Conservation (phyloP, 78 protist genomes). For the Protostelium mycophagum region DNA sequence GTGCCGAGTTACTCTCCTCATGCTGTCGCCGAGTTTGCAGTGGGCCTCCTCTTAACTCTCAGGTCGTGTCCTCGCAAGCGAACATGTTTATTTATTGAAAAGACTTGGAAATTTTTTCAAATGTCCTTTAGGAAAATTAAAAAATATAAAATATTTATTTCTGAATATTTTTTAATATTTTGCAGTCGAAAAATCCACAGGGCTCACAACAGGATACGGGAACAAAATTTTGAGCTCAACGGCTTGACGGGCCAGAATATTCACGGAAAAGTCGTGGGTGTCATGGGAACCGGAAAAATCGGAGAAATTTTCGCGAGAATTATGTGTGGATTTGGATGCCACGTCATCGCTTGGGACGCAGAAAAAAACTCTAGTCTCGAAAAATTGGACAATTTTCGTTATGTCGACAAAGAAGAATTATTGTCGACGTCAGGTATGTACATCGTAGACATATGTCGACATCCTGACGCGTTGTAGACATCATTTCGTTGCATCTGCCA, state of each 20-base stretch:
- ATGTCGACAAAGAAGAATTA: slow-evolving; percentile 46
- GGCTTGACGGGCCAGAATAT: slow-evolving; percentile 78
- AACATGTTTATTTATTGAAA: too few species aligned
- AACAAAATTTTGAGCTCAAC: slow-evolving; percentile 62
- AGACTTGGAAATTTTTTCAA: too few species aligned
- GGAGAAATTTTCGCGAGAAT: slow-evolving; percentile 43
- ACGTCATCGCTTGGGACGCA: slow-evolving; percentile 45
- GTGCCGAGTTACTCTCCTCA: slow-evolving; percentile 87
- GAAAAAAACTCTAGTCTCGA: slow-evolving; percentile 3
- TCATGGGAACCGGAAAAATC: slow-evolving; percentile 76
- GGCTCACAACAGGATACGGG: slow-evolving; percentile 64
- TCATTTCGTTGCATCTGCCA: slow-evolving; percentile 84
- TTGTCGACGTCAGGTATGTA: slow-evolving; percentile 25
- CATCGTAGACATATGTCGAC: not conserved
- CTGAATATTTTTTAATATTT: too few species aligned
- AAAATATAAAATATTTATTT: too few species aligned
- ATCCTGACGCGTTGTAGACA: slow-evolving; percentile 3
- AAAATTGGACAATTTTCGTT: slow-evolving; percentile 20
- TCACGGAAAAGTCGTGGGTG: slow-evolving; percentile 42
- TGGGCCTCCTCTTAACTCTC: slow-evolving; percentile 41
- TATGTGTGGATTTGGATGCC: slow-evolving; percentile 38
- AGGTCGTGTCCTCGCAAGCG: not conserved
- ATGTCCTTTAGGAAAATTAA: too few species aligned
- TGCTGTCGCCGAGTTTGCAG: slow-evolving; percentile 85
- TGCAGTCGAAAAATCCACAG: slow-evolving; percentile 60